Evolutionary conservation across 495 filamentous ascomycete genomes (phyloP), one percentile per base, ranked within the genome.

Genomic region (Xylaria cubensis): DNA sequence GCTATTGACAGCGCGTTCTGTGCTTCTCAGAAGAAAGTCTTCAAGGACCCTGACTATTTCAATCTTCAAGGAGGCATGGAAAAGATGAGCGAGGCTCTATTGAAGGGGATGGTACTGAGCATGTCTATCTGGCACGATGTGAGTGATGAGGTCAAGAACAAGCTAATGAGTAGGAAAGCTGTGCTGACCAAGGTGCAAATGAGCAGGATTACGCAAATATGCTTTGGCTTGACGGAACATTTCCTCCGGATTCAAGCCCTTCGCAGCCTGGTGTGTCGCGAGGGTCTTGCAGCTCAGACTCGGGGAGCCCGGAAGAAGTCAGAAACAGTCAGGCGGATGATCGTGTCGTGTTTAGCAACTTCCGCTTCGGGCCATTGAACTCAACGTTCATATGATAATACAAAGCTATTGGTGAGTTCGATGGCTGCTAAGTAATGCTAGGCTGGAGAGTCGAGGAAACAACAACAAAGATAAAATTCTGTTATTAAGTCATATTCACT

Each of bases 61-160:
- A 56, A 56, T 13, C 50, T 53, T 1, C 53, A 56, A 29, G 53
- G 53, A 13, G 53, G 53, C 5, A 26, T 56, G 15, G 53, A 7
- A 13, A 56, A 56, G 26, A 56, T 56, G 53, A 32, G 53, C 13
- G 53, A 56, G 50, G 53, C 26, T 8, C 26, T 56, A 12, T 56
- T 26, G 24, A 56, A 56, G 13, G 50, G 50, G 26, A 56, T 56
- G 53, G 53, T 56, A 29, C 26, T 56, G 13, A 56, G 24, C 24
- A 56, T 56, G 53, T 56, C 53, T 0, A 56, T 56, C 29, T 56
- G 53, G 24, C 53, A 56, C 26, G 53, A 55, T 55, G 51, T 55
- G 24, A 55, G 51, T 29, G 17, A 15, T 55, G 24, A 12, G 4
- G 10, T 3, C 13, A 29, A 55, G 13, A 55, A 17, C 12, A 6